phyloP scores from a whole-genome alignment of 2,329 filamentous ascomycete species.

The Domatiomyces globalis region DNA sequence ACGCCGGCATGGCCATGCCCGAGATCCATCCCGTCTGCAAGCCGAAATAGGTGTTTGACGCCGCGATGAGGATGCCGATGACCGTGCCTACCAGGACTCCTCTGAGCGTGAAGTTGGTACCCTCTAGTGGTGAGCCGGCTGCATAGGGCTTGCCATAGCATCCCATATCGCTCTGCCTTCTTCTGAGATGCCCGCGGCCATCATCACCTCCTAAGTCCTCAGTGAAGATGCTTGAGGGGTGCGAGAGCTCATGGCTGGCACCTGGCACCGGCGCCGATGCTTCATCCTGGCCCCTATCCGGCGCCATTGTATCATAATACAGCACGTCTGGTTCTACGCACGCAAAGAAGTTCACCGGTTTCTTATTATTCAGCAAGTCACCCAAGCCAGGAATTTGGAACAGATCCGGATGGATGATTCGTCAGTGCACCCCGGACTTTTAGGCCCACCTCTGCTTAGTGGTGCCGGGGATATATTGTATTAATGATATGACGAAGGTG shows the following conservation, averaged over 20 bases:
- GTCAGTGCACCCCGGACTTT: too few relatives aligned
- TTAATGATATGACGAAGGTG: too few relatives aligned
- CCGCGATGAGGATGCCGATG: constrained; percentile 83
- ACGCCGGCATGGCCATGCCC: constrained; percentile 94
- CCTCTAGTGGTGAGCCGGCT: constrained; percentile 25
- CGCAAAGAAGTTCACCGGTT: neutral
- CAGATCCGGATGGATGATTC: neutral
- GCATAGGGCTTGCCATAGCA: constrained; percentile 9
- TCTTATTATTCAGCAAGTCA: too few relatives aligned
- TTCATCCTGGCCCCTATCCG: neutral
- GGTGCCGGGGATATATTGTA: too few relatives aligned
- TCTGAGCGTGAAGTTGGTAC: constrained; percentile 68
- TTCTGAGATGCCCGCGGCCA: neutral
- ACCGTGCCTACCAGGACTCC: constrained; percentile 64
- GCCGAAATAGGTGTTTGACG: constrained; percentile 98
- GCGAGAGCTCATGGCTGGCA: too few relatives aligned
- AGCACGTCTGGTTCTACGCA: neutral
- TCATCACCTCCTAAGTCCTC: neutral
- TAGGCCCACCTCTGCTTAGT: too few relatives aligned
- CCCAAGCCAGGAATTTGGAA: too few relatives aligned
- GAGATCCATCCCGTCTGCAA: constrained; percentile 74
- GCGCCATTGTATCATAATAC: neutral
- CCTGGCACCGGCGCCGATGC: too few relatives aligned
- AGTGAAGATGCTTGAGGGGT: neutral
- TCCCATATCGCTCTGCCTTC: too few relatives aligned